Evolutionary conservation across 2,329 filamentous ascomycete species (phyloP), one percentile per base, ranked within the genome.

Genomic region (Ceratocystis huliohia): DNA sequence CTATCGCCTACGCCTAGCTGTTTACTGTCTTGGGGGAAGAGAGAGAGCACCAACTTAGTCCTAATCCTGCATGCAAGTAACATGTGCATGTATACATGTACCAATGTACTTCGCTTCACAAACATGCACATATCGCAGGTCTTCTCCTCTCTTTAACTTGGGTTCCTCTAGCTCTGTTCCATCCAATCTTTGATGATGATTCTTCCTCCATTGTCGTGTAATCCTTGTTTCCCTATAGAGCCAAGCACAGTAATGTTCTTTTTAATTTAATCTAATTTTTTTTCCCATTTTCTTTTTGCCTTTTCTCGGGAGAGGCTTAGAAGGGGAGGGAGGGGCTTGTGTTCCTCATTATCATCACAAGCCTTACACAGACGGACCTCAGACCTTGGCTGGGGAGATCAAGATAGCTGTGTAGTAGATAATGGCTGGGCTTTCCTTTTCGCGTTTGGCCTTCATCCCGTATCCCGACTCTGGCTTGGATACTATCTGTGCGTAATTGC

Each of bases 1-100:
- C 53, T 30, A 57, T 57, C 53, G 53, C 53, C 53, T 57, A 33
- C 28, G 53, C 53, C 53, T 57, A 57, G 53, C 53, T 41, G 37
- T 41, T 41, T 41, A 10, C 13, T 41, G 10, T 41, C 37, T 41
- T 13, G 37, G 37, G 37, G 37, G 10, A 37, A 3, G 33, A 10
- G 37, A 13, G 37, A 41, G 37, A 41, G 37, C 13, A 41, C 37
- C 13, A 13, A 41, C 53, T 25, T 22, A 10, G 53, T 33, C 13
- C 53, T 57, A 57, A 28, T 57, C 22, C 53, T 57, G 10, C 30
- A 10, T 61, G 25, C 25, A 30, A 33, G n/a, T 13, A 41, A 41
- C 13, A 44, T 41, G 15, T 25, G 37, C 37, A 50, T 50, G 45
- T 17, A 48, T 17, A 48, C 20, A 20, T 48, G 45, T 48, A 48